Base-by-base conservation (phyloP, 805 yeast species). In the Saccharomycopsis olivae region DNA sequence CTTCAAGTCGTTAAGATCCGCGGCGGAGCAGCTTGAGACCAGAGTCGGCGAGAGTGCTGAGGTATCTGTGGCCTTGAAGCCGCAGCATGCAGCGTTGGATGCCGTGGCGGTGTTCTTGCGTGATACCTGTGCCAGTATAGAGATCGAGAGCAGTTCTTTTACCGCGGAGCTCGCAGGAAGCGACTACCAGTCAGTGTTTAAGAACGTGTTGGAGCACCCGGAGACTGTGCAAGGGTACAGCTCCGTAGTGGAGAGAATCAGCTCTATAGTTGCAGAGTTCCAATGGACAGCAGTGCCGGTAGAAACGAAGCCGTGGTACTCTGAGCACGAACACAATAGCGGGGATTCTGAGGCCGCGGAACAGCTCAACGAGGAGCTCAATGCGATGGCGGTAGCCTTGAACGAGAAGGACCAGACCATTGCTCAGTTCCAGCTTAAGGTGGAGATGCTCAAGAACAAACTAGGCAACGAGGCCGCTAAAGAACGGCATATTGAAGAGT, bases 361-460 rank as follows among this genome's bases (percentile, higher is more conserved):
- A 5, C 2, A 21, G 6, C 27, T 38, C 4, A 25, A 40, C 11
- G 1, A 10, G 6, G 15, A 40, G 17, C 18, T 40, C 21, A n/a
- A 15, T 5, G 30, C 29, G 13, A 20, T 36, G 25, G n/a, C 38
- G 3, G 29, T 24, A 11, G 2, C 23, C 5, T 21, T 36, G 20
- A 21, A 24, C 21, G 44, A 28, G 19, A 29, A 27, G 20, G 36
- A 32, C n/a, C 36, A 27, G 15, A 24, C 24, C 13, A 36, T 40
- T 19, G 21, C 44, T 3, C 21, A 40, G 20, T 25, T 36, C 8
- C 17, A 20, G 13, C 16, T 40, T 5, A 35, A 36, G 19, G 33
- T 40, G 24, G 21, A 36, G 15, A 13, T 40, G 4, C 36, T 40
- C 29, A 40, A 40, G 17, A 28, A 29, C 9, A 40, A 40, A 27